Base-by-base conservation (phyloP, 1,284 basidiomycete genomes). In the Cutaneotrichosporon spelunceum region DNA sequence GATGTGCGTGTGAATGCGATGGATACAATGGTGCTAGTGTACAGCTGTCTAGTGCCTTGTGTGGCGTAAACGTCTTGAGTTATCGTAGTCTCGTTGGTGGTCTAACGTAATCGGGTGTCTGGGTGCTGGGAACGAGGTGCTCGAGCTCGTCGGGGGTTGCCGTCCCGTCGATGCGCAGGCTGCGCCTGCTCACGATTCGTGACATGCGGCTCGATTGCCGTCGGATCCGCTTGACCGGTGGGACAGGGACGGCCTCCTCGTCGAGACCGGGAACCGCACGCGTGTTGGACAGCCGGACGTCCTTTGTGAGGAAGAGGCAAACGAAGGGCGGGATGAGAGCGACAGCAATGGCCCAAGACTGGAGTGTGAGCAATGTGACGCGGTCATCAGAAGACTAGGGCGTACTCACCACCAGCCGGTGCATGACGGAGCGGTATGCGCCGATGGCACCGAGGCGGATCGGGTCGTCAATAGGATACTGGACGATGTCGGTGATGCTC, bases 391-490 rank as follows among this genome's bases (percentile, higher is more conserved):
- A n/a, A n/a, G n/a, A n/a, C 44, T 11, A 23, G 33, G 4, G n/a
- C n/a, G n/a, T n/a, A 55, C 53, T 44, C 53, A 55, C 53, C 27
- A 77, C 74, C 14, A 77, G 69, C 14, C 67, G 66, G 65, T 70
- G 73, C 78, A 78, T 79, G 68, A 77, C 72, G 47, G 64, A 57
- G 48, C 77, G 73, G 67, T 79, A 80, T 13, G 79, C 78, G 11
- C 59, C 63, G 60, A 87, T 86, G 33, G 84, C 85, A 59, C 86
- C 86, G 59, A 83, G 78, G 26, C 86, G 81, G 45, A 85, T 80
- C 8, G 85, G 84, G 65, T 84, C 79, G 30, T 82, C 83, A 19
- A 81, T 77, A 2, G 83, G 81, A 64, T 82, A 82, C 33, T 73
- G 61, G 19, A 80, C 78, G 34, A 83, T 84, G 53, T 73, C 70